These are phyloP conservation scores for Debaryomycetaceae sp. DNA, from an alignment of 1,139 yeast genomes.

Conservation along the genomic window DNA sequence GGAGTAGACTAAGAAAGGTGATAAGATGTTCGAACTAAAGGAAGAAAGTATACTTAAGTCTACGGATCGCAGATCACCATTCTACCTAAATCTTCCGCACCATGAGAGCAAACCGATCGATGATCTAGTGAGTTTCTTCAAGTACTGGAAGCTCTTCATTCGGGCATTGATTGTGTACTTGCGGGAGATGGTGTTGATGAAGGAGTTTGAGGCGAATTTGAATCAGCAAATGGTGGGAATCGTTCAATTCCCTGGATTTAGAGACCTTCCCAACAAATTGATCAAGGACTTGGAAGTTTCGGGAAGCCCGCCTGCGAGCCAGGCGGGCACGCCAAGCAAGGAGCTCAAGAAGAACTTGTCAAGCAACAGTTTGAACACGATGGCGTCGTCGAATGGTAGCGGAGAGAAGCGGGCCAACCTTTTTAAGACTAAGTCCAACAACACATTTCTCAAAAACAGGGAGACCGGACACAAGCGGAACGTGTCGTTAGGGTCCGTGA, in stretches of 20 bases:
- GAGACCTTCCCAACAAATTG: slow-evolving; percentile 28
- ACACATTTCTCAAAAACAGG: slow-evolving; percentile 8
- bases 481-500: slow-evolving; percentile 11
- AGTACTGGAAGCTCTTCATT: slow-evolving; percentile 67
- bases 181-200: slow-evolving; percentile 60
- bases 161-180: slow-evolving; percentile 60
- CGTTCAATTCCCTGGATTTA: slow-evolving; percentile 54
- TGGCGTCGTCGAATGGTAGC: slow-evolving; percentile 4
- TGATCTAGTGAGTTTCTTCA: slow-evolving; percentile 54
- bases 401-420: slow-evolving; percentile 27
- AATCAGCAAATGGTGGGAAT: slow-evolving; percentile 60
- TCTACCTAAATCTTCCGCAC: slow-evolving; percentile 36
- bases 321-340: slow-evolving; percentile 24
- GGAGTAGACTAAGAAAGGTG: too few relatives aligned
- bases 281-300: slow-evolving; percentile 10
- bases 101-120: slow-evolving; percentile 47
- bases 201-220: slow-evolving; percentile 66
- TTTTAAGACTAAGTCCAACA: slow-evolving; percentile 33
- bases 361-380: slow-evolving; percentile 10
- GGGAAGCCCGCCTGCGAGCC: slow-evolving; percentile 16
- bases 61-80: slow-evolving; percentile 36
- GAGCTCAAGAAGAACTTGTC: slow-evolving; percentile 22
- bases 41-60: slow-evolving; percentile 37
- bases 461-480: slow-evolving; percentile 16
- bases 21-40: slow-evolving; percentile 11